Conservation (phyloP, 1,284 basidiomycete species). For the Malassezia sympodialis region DNA sequence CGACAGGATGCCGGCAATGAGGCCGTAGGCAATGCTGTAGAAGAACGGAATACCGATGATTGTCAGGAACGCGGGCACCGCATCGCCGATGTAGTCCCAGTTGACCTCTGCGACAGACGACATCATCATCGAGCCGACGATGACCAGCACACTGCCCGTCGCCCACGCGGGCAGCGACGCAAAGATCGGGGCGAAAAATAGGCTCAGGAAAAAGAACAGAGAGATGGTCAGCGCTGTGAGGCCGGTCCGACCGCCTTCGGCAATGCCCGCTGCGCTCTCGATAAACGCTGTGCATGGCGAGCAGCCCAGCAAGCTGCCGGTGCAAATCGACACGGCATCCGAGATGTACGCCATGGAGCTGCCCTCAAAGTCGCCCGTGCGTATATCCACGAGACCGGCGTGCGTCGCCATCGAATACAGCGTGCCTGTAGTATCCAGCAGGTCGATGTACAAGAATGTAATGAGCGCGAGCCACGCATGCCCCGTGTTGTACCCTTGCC, state of each 20-base stretch:
- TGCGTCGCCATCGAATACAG: conserved; percentile 85
- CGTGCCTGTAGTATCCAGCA: conserved; percentile 56
- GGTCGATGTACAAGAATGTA: conserved; percentile 72
- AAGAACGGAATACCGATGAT: conserved; percentile 31
- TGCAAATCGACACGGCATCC: conserved; percentile 68
- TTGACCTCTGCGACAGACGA: conserved; percentile 75
- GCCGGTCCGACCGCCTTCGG: conserved; percentile 79
- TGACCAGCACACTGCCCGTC: conserved; percentile 72
- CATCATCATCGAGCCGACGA: conserved; percentile 82
- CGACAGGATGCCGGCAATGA: conserved; percentile 66
- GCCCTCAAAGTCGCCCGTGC: conserved; percentile 76
- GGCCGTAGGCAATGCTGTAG: conserved; percentile 72
- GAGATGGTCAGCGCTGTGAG: conserved; percentile 67
- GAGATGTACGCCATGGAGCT: conserved; percentile 62
- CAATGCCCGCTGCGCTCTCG: conserved; percentile 56
- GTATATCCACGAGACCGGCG: conserved; percentile 72
- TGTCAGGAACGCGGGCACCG: conserved; percentile 55
- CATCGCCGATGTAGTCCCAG: conserved; percentile 73
- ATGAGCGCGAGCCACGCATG: conserved; percentile 76
- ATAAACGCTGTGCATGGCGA: conserved; percentile 79
- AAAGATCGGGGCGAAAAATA: conserved; percentile 84
- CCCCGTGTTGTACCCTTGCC: conserved; percentile 56
- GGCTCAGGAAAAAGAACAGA: conserved; percentile 68
- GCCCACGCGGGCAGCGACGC: conserved; percentile 78
- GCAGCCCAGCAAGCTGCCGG: conserved; percentile 72